Evolutionary conservation across 306 rosid genomes (phyloP), one percentile per base, ranked within the genome.

Genomic region (Boehmeria nivea): DNA sequence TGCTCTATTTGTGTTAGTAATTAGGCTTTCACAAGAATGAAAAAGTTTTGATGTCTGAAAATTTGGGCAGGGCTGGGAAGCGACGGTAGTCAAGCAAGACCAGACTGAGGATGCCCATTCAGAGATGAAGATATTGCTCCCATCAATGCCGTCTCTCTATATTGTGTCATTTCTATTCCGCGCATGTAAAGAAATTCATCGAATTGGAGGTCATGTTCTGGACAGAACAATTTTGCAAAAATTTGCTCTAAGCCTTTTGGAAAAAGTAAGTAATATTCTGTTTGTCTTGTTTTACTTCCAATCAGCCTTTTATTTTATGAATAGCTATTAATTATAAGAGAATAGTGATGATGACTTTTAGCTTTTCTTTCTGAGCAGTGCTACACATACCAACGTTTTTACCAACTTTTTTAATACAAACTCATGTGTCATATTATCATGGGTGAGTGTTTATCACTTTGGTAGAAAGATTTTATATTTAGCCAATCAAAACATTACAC

Each of bases 141-240:
- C 96, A 49, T 84, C 89, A 21, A 72, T 91, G 86, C 99, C 99
- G 69, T 91, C 99, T 69, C 81, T 91, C 17, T 85, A 91, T 46
- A 57, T 87, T 62, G 78, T 85, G 47, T 87, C 95, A 33, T 91
- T 87, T 77, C 70, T 87, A 19, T 87, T 87, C 63, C 80, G 79
- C 60, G 93, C 90, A 24, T 87, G 87, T 52, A 93, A 85, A 73
- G 99, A 91, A 81, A 78, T 91, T 77, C 99, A 91, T 64, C 78
- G 87, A 50, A 88, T 87, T 71, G 99, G 99, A 61, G 99, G 99
- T 63, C 99, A 91, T 77, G 94, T 87, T 33, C 87, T 87, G 63
- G 95, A 91, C 82, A 87, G 80, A 82, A 85, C 70, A 67, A 83
- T 87, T 79, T 64, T 91, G 75, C 94, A 78, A 48, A 87, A 87